Percentiles rank a stretch among this genome's conserved stretches.
Evolutionary conservation across 305 asterid species (phyloP).

Genomic region (Rubia tinctorum): DNA sequence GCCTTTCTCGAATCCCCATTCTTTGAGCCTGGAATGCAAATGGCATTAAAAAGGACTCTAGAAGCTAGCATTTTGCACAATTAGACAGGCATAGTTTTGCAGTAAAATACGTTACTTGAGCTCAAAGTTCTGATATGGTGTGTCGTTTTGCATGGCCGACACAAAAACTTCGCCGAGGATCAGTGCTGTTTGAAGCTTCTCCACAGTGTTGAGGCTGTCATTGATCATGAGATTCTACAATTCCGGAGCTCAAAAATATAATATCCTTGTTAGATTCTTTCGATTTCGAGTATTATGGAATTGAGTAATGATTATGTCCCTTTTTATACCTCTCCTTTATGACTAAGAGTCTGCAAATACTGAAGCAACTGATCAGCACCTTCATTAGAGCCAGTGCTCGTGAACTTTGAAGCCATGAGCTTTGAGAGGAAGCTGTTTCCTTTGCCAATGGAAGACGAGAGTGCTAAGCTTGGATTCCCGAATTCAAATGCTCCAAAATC

Average conservation of each 20-base stretch:
- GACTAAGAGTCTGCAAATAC: constrained; percentile 58
- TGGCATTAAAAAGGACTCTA: background rate
- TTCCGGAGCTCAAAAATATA: constrained; percentile 7
- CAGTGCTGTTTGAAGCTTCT: constrained; percentile 59
- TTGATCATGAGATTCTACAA: constrained; percentile 79
- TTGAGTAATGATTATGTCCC: background rate
- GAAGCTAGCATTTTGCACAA: background rate
- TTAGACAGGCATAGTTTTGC: background rate
- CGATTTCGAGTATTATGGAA: background rate
- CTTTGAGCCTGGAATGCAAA: constrained; percentile 48
- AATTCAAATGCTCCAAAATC: constrained; percentile 69
- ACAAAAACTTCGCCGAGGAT: constrained; percentile 52
- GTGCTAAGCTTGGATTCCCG: constrained; percentile 43
- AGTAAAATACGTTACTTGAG: constrained; percentile 37
- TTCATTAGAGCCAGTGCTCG: constrained; percentile 33
- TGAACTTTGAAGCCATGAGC: constrained; percentile 54
- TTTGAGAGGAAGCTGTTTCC: constrained; percentile 57
- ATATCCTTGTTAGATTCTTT: background rate
- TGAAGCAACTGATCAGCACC: constrained; percentile 54
- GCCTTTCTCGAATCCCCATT: constrained; percentile 80
- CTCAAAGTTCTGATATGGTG: constrained; percentile 55
- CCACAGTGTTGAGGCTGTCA: constrained; percentile 45
- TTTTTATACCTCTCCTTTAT: constrained; percentile 61
- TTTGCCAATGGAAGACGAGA: constrained; percentile 61
- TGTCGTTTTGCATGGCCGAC: constrained; percentile 53